These are phyloP conservation scores for Beauveria rudraprayagi DNA, from an alignment of 2,329 filamentous ascomycete genomes.

Conservation along the genomic window DNA sequence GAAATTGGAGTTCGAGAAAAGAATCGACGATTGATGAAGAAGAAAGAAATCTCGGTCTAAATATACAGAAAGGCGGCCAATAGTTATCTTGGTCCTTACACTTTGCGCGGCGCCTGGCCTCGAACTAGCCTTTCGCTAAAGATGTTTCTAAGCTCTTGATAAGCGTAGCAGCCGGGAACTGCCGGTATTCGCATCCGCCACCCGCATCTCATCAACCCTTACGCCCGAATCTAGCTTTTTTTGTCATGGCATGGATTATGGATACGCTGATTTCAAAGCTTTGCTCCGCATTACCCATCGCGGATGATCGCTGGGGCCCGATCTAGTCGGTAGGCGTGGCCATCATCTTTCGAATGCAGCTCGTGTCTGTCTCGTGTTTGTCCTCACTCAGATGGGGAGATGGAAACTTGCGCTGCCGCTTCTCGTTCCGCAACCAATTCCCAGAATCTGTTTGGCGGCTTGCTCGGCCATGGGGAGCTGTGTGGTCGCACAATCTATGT, in stretches of 20 bases:
- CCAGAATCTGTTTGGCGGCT: no score
- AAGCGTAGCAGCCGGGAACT: background rate
- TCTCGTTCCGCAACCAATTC: no score
- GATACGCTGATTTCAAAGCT: background rate
- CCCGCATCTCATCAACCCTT: background rate
- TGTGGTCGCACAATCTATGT: no score
- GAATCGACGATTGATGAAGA: background rate
- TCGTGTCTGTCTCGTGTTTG: conserved; percentile 6
- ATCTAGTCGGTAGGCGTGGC: conserved; percentile 1
- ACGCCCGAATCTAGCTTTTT: no score
- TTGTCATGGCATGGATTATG: background rate
- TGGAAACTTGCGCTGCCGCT: no score
- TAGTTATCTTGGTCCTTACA: background rate
- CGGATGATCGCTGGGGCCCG: background rate
- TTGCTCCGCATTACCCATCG: background rate
- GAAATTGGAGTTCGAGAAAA: background rate
- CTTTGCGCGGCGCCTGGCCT: background rate
- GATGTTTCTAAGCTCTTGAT: conserved; percentile 6
- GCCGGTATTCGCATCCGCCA: background rate
- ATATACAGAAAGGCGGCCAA: background rate
- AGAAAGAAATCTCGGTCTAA: background rate
- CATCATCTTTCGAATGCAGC: conserved; percentile 8
- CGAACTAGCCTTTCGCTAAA: background rate
- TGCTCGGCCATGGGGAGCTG: no score
- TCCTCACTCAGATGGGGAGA: no score